Conservation (phyloP, 1,139 yeast genomes). For the Blastobotrys indianensis region DNA sequence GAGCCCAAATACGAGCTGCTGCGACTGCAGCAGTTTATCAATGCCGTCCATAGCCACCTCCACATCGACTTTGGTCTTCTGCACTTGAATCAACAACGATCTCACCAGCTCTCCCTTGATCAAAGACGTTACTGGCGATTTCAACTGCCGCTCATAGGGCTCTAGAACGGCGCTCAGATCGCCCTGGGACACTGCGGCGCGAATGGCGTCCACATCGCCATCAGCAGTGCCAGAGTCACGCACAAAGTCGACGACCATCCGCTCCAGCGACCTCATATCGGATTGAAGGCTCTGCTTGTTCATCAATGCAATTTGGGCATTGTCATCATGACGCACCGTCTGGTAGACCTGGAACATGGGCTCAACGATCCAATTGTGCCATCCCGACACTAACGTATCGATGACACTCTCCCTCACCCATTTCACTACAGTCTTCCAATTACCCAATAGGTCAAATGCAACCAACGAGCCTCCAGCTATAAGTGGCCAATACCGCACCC, state of each 20-base stretch:
- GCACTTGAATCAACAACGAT: conserved; percentile 78
- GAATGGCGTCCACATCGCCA: conserved; percentile 25
- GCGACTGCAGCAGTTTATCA: conserved; percentile 81
- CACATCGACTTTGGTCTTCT: conserved; percentile 93
- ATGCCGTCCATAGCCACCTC: conserved; percentile 86
- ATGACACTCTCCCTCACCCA: conserved; percentile 57
- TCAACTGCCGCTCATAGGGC: conserved; percentile 70
- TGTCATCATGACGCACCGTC: conserved; percentile 77
- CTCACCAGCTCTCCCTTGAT: conserved; percentile 68
- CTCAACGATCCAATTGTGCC: conserved; percentile 73
- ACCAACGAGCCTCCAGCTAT: conserved; percentile 23
- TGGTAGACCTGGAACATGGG: conserved; percentile 72
- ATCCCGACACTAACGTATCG: conserved; percentile 61
- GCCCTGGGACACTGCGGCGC: conserved; percentile 47
- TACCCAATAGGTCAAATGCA: conserved; percentile 41
- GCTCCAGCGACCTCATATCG: conserved; percentile 71
- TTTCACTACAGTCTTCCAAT: conserved; percentile 45
- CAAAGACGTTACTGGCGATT: conserved; percentile 57
- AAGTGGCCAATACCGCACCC: conserved; percentile 67
- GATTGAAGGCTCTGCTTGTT: conserved; percentile 72
- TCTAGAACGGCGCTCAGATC: conserved; percentile 75
- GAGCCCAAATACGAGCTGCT: conserved; percentile 85
- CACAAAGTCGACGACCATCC: conserved; percentile 80
- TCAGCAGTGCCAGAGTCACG: conserved; percentile 36
- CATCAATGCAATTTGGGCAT: conserved; percentile 65